These are phyloP conservation scores for Aspergillus sp. DNA, from an alignment of 2,329 filamentous ascomycete genomes.

Conservation along the genomic window DNA sequence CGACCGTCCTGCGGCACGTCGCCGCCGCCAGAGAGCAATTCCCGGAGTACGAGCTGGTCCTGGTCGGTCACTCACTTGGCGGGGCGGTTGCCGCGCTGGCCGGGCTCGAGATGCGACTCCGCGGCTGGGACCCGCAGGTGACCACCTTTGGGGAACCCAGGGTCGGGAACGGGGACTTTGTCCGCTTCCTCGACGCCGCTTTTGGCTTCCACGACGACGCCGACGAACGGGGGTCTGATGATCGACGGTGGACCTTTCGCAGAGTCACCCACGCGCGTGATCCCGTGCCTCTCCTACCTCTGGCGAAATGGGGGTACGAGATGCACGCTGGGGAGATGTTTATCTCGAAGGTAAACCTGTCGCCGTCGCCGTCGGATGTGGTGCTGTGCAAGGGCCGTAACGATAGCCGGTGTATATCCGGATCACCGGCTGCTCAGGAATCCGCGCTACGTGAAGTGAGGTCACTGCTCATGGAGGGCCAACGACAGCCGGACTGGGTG, in stretches of 20 bases:
- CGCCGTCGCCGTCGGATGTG: slow-evolving; percentile 69
- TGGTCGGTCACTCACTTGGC: slow-evolving; percentile 89
- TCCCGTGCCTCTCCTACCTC: slow-evolving; percentile 82
- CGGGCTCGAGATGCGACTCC: slow-evolving; percentile 72
- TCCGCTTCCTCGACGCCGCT: slow-evolving; percentile 52
- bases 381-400: slow-evolving; percentile 67
- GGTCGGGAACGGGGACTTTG: slow-evolving; percentile 56
- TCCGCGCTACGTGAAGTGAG: not conserved
- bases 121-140: slow-evolving; percentile 73
- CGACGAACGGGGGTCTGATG: slow-evolving; percentile 2
- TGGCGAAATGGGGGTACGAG: slow-evolving; percentile 82
- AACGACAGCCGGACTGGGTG: not conserved
- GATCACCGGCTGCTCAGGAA: slow-evolving; percentile 42
- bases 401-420: slow-evolving; percentile 71
- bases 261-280: slow-evolving; percentile 84
- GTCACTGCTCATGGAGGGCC: not conserved
- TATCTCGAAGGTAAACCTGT: slow-evolving; percentile 70
- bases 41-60: slow-evolving; percentile 69
- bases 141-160: slow-evolving; percentile 92
- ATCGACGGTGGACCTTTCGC: slow-evolving; percentile 54
- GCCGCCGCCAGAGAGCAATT: slow-evolving; percentile 59
- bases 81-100: slow-evolving; percentile 89
- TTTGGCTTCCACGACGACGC: slow-evolving; percentile 41
- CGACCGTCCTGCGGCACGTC: slow-evolving; percentile 67
- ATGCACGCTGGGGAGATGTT: slow-evolving; percentile 86